phyloP scores from a whole-genome alignment of 208 protist species.

The Crithidia fasciculata region DNA sequence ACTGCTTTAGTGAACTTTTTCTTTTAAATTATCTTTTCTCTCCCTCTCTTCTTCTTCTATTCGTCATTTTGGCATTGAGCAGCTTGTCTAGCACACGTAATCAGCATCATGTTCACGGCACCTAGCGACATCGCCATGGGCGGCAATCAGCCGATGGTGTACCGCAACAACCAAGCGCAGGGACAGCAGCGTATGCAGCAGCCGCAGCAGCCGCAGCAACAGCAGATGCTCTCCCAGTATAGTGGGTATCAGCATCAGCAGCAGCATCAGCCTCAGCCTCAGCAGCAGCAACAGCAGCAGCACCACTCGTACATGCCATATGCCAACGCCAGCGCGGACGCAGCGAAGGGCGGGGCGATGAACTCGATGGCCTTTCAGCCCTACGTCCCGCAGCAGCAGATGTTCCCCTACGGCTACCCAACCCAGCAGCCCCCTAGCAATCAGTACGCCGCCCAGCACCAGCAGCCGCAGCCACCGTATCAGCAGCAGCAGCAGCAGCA shows the following conservation, averaged over 20 bases:
- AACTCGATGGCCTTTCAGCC: constrained; percentile 22
- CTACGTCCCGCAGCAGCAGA: constrained; percentile 34
- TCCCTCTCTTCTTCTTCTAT: background rate
- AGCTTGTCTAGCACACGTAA: too few species aligned
- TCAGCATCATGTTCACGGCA: constrained; percentile 31
- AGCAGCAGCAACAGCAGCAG: constrained; percentile 18
- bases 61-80: too few species aligned
- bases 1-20: too few species aligned
- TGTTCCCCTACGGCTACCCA: constrained; percentile 39
- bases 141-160: constrained; percentile 43
- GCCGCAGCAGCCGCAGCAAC: constrained; percentile 16
- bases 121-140: constrained; percentile 38
- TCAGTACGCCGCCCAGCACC: constrained; percentile 14
- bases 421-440: constrained; percentile 15
- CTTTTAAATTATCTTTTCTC: background rate
- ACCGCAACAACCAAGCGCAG: constrained; percentile 32
- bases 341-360: constrained; percentile 17
- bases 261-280: constrained; percentile 14
- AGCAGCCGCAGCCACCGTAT: constrained; percentile 14
- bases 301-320: constrained; percentile 33
- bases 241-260: constrained; percentile 20
- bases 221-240: constrained; percentile 25
- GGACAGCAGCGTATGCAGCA: constrained; percentile 2
- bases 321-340: constrained; percentile 15
- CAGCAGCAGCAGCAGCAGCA: constrained; percentile 27